Evolutionary conservation across 257 asterid species (phyloP).

Genomic region (Lycium ferocissimum): DNA sequence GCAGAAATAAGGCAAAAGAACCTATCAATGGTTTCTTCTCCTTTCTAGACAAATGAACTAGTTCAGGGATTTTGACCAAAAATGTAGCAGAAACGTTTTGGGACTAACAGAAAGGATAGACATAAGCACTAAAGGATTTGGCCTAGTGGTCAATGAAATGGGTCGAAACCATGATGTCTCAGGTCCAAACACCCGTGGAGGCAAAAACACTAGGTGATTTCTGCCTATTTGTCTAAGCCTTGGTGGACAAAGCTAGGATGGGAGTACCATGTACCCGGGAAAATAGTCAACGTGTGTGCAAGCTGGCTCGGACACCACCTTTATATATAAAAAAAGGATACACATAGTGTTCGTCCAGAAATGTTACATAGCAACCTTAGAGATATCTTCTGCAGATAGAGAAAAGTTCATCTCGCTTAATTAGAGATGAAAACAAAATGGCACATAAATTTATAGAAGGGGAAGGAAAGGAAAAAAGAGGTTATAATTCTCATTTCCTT

Average conservation of each 20-base stretch:
- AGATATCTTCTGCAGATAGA: neutral
- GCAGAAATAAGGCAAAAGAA: conserved; percentile 11
- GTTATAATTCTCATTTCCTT: neutral
- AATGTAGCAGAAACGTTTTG: neutral
- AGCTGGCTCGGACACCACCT: too few relatives aligned
- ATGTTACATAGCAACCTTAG: neutral
- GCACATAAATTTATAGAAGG: neutral
- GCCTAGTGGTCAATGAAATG: neutral
- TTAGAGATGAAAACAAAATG: too few relatives aligned
- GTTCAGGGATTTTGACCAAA: neutral
- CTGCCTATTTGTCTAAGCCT: neutral
- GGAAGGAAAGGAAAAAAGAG: neutral
- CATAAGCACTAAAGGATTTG: neutral
- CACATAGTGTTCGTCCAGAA: too few relatives aligned
- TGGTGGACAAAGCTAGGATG: neutral
- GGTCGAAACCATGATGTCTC: neutral
- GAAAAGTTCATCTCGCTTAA: neutral
- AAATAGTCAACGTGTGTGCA: too few relatives aligned
- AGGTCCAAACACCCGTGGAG: neutral
- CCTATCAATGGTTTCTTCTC: neutral
- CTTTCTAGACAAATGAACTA: neutral
- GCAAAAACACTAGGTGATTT: neutral
- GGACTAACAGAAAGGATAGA: neutral
- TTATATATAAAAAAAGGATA: too few relatives aligned
- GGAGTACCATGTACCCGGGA: too few relatives aligned